These are phyloP conservation scores for Hyaloperonospora brassicae DNA, from an alignment of 352 stramenopile genomes.

Conservation along the genomic window DNA sequence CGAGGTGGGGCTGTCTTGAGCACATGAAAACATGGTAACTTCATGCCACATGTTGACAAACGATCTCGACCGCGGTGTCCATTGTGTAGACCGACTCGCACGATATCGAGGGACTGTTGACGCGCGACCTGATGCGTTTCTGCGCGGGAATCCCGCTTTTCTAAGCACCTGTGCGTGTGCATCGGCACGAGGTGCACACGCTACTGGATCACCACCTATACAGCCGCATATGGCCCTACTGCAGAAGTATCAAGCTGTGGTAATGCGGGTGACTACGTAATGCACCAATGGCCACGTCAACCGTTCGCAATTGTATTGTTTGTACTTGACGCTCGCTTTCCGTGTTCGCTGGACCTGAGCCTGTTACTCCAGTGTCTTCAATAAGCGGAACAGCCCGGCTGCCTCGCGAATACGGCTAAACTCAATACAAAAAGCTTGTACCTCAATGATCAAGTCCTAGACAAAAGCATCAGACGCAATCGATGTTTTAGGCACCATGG, in stretches of 20 bases:
- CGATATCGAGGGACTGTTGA: conserved; percentile 73
- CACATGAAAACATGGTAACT: neutral
- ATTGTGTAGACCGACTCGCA: conserved; percentile 50
- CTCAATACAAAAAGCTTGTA: conserved; percentile 99
- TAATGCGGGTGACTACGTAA: too few relatives aligned
- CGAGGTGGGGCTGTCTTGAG: conserved; percentile 31
- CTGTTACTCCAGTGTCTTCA: conserved; percentile 93
- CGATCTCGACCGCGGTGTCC: conserved; percentile 7
- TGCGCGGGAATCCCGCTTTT: conserved; percentile 66
- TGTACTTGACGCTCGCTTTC: conserved; percentile 16
- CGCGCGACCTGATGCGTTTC: conserved; percentile 71
- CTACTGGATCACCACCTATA: conserved; percentile 1
- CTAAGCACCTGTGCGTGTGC: conserved; percentile 17
- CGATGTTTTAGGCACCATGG: conserved; percentile 14
- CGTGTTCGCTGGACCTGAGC: conserved; percentile 24
- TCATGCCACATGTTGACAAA: neutral
- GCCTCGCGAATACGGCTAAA: conserved; percentile 97
- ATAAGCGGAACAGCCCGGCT: conserved; percentile 92
- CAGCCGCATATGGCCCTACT: conserved; percentile 2
- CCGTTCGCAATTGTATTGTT: conserved; percentile 16
- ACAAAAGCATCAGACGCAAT: conserved; percentile 9
- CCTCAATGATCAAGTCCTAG: conserved; percentile 96
- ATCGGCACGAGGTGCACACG: neutral
- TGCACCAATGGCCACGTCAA: neutral
- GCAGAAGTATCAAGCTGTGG: conserved; percentile 7